Percentiles rank a stretch among this genome's conserved stretches.
These are phyloP conservation scores for Pyricularia sp. DNA, from an alignment of 2,329 filamentous ascomycete species.

Conservation along the genomic window DNA sequence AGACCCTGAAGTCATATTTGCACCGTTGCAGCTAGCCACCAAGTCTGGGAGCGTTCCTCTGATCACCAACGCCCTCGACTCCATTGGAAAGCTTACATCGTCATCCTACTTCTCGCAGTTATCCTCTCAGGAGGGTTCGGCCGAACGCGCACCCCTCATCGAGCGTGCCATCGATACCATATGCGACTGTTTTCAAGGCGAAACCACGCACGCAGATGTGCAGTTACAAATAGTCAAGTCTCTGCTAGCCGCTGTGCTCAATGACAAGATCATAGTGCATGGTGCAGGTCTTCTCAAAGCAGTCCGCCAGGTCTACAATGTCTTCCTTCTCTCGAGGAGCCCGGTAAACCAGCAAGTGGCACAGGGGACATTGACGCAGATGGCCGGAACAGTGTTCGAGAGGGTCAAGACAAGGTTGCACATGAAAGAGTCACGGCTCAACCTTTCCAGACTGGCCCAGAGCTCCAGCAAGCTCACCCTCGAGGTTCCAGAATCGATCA, in stretches of 20 bases:
- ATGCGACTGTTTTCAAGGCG: conserved; percentile 97
- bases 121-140: conserved; percentile 34
- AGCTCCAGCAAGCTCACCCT: conserved; percentile 43
- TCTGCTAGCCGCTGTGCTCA: conserved; percentile 84
- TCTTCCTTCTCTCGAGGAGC: conserved; percentile 90
- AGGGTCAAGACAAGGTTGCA: conserved; percentile 79
- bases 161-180: conserved; percentile 98
- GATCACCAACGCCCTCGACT: conserved; percentile 86
- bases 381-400: conserved; percentile 98
- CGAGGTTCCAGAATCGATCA: conserved; percentile 33
- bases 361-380: conserved; percentile 93
- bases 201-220: conserved; percentile 83
- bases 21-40: conserved; percentile 81
- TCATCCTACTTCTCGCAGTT: conserved; percentile 93
- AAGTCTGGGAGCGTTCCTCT: conserved; percentile 78
- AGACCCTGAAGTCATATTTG: conserved; percentile 86
- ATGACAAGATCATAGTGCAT: conserved; percentile 98
- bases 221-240: conserved; percentile 99
- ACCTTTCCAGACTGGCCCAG: conserved; percentile 40
- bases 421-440: conserved; percentile 72
- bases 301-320: conserved; percentile 96
- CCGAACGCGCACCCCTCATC: conserved; percentile 64
- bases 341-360: conserved; percentile 94
- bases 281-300: conserved; percentile 93
- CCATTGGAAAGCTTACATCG: conserved; percentile 97